A percentile compares a stretch with the other conserved stretches of the same genome.
These are phyloP conservation scores for Hypocrella siamensis DNA, from an alignment of 2,329 filamentous ascomycete species.

Conservation along the genomic window DNA sequence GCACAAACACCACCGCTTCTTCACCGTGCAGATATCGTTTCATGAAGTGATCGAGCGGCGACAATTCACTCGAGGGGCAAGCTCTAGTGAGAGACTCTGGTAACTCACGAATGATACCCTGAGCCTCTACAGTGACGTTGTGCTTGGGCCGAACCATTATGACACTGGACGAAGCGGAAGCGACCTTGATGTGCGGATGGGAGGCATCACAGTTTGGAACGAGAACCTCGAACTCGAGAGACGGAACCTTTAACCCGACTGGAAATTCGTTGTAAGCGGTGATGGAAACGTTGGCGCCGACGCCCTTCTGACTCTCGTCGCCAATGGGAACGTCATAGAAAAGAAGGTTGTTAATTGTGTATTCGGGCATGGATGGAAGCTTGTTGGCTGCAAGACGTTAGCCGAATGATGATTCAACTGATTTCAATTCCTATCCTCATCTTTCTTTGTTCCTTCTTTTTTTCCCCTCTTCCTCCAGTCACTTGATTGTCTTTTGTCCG, in stretches of 20 bases:
- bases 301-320: conserved; percentile 38
- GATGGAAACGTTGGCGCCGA: conserved; percentile 68
- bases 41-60: conserved; percentile 72
- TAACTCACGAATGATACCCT: conserved; percentile 56
- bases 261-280: conserved; percentile 63
- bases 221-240: conserved; percentile 70
- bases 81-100: conserved; percentile 54
- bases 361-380: conserved; percentile 63
- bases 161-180: conserved; percentile 53
- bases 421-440: too few relatives aligned
- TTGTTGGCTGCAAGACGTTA: conserved; percentile 38
- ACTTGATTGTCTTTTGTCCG: conserved; percentile 37
- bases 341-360: conserved; percentile 68
- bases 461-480: too few relatives aligned
- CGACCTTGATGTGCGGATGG: conserved; percentile 63
- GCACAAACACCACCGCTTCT: conserved; percentile 66
- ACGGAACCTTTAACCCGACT: conserved; percentile 58
- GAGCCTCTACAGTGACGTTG: conserved; percentile 52
- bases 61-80: conserved; percentile 64
- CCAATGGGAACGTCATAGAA: conserved; percentile 53
- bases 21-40: conserved; percentile 69
- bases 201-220: conserved; percentile 63
- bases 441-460: too few relatives aligned
- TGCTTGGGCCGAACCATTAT: conserved; percentile 53
- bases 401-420: conserved; percentile 8